Evolutionary conservation across 768 basidiomycete genomes (phyloP), one percentile per base, ranked within the genome.

Genomic region (Hydnomerulius pinastri): DNA sequence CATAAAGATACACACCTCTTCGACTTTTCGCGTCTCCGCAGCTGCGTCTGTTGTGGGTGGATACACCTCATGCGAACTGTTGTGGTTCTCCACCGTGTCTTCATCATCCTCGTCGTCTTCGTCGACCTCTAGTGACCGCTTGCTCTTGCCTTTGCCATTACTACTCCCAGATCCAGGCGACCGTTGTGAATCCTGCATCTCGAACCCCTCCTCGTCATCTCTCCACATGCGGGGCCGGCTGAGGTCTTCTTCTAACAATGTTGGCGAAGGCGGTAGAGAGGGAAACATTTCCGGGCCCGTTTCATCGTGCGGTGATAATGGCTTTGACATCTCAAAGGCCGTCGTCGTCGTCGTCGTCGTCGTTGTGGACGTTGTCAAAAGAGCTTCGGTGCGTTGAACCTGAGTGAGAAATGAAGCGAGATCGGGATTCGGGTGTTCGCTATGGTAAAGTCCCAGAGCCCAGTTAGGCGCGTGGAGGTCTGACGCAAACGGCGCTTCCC

Each of bases 41-140:
- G 77, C 77, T 17, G 83, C 84, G 54, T 90, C 85, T 35, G 72
- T 82, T 33, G 66, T 77, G 3, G 90, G 90, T 2, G 90, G 87
- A 59, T 91, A 91, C 21, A 58, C 56, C 32, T 61, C 60, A 17
- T 60, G 64, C 18, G 48, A 23, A 37, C 46, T 20, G 50, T 57
- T 17, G 32, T 69, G 62, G 33, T 48, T 56, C 32, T 60, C 62
- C 32, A 58, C 54, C 46, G 61, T 55, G 21, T 62, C 57, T 27
- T 68, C 71, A 17, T 60, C 58, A 18, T 64, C 37, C 9, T 58
- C 59, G 6, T 67, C 49, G 4, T 65, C 62, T 3, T 52, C 58
- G 5, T 50, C 60, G 13, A 33, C 47, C 15, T 55, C 55, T 24
- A 20, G 18, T 2, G 21, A 13, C 64, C 59, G 61, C 57, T 66